phyloP scores from a whole-genome alignment of 2,329 filamentous ascomycete genomes.

The Podosphaera fusca region DNA sequence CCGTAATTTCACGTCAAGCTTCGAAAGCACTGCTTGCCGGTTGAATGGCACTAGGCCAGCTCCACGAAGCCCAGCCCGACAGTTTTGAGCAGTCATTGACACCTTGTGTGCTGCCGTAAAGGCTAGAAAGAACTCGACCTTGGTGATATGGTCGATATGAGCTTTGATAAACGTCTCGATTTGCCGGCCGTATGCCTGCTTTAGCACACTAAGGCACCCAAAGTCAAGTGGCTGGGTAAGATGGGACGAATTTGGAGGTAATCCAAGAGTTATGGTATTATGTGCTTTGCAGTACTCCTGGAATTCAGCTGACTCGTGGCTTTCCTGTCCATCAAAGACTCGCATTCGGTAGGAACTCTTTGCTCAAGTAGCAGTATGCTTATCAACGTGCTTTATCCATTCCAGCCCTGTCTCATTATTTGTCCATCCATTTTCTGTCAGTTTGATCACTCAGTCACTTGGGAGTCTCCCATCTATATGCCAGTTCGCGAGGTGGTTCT shows the following conservation, averaged over 20 bases:
- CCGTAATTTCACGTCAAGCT: too few relatives aligned
- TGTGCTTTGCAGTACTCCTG: slow-evolving; percentile 12
- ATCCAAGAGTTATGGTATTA: slow-evolving; percentile 17
- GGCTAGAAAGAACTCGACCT: slow-evolving; percentile 7
- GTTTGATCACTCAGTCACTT: slow-evolving; percentile 12
- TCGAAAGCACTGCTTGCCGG: slow-evolving; percentile 11
- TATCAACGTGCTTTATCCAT: too few relatives aligned
- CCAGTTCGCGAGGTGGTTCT: slow-evolving; percentile 3
- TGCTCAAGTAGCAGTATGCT: too few relatives aligned
- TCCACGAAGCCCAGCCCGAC: slow-evolving; percentile 13
- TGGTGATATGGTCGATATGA: slow-evolving; percentile 10
- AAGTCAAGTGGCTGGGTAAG: slow-evolving; percentile 15
- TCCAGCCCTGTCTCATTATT: slow-evolving; percentile 14
- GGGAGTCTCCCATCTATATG: slow-evolving; percentile 11
- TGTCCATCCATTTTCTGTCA: slow-evolving; percentile 17
- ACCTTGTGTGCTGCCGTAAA: slow-evolving; percentile 12
- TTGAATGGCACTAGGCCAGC: slow-evolving; percentile 16
- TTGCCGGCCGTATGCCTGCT: slow-evolving; percentile 14
- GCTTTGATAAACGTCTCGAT: slow-evolving; percentile 14
- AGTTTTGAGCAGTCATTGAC: slow-evolving; percentile 13
- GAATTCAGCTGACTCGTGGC: too few relatives aligned
- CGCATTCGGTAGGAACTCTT: too few relatives aligned
- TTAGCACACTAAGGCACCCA: slow-evolving; percentile 14
- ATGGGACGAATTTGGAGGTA: slow-evolving; percentile 16
- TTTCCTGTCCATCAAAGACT: too few relatives aligned